Base-by-base conservation (phyloP, 352 stramenopile genomes). In the Phytophthora meadii region DNA sequence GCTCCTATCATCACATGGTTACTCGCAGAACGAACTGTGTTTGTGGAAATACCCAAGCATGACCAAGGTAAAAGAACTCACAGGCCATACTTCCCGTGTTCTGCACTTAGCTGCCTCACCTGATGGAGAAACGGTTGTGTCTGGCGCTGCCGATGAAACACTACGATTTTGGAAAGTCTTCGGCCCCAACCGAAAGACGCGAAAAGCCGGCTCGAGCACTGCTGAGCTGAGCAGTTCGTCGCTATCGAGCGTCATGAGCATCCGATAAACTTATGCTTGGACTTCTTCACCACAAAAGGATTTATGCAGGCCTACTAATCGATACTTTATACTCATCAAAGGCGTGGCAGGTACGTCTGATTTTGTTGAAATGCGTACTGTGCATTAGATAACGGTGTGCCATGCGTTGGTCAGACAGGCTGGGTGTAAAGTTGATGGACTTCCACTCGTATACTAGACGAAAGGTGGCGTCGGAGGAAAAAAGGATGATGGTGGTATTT, bases 121-220 rank as follows among this genome's bases (percentile, higher is more conserved):
- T 17, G 97, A 99, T 77, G 97, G 97, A 53, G 81, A 87, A 14
- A 98, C 94, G n/a, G 97, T 99, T 28, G 94, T 99, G 14, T 99
- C 97, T 1, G 97, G 94, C 5, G 97, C 97, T 10, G 97, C 95
- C 2, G 98, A 99, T 68, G 98, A 99, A 84, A 99, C 97, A 4
- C 79, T 99, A 52, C 89, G 97, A 34, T 99, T 99, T 86, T 99
- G 98, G 98, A 98, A 99, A 62, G 88, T 99, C 5, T 99, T 99
- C 74, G 97, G 90, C 46, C 77, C 87, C 15, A 90, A 90, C 77
- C 74, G 89, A 54, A 94, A 94, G 61, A 73, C 75, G 22, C 81
- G 73, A 32, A 94, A 92, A 58, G 70, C 75, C 24, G 80, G 77
- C 27, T 87, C 79, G 15, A 74, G 64, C 14, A 79, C 73, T 37